A percentile compares a stretch with the other conserved stretches of the same genome.
Conservation (phyloP, 805 yeast genomes). For the Pichia nanzhaoensis region DNA sequence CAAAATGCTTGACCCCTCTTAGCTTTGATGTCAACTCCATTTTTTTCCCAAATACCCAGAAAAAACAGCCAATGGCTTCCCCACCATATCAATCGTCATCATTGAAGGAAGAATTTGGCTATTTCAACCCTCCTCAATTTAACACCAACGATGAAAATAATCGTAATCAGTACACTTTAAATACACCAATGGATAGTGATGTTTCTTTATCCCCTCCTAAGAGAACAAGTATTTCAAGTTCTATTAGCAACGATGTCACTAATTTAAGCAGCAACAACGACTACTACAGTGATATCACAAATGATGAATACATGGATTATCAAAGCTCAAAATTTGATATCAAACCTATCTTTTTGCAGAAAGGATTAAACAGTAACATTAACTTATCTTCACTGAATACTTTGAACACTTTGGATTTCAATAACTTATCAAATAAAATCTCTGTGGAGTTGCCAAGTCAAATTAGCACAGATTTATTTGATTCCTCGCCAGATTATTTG, state of each 20-base stretch:
- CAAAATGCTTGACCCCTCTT: constrained; percentile 1
- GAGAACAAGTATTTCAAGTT: not conserved
- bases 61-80: not conserved
- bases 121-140: not conserved
- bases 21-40: not conserved
- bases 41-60: not conserved
- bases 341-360: not conserved
- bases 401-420: too few relatives aligned
- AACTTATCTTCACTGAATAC: too few relatives aligned
- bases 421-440: not conserved
- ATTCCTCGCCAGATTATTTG: too few relatives aligned
- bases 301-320: not conserved
- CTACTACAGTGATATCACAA: not conserved
- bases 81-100: not conserved
- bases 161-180: not conserved
- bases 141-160: too few relatives aligned
- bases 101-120: not conserved
- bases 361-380: not conserved
- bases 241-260: not conserved
- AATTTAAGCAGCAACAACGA: not conserved
- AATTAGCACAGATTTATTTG: too few relatives aligned
- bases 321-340: not conserved
- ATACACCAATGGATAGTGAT: constrained; percentile 5
- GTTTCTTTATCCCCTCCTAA: constrained; percentile 7
- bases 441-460: not conserved